Evolutionary conservation across 306 rosid genomes (phyloP), one percentile per base, ranked within the genome.

Genomic region (Rubus idaeus): DNA sequence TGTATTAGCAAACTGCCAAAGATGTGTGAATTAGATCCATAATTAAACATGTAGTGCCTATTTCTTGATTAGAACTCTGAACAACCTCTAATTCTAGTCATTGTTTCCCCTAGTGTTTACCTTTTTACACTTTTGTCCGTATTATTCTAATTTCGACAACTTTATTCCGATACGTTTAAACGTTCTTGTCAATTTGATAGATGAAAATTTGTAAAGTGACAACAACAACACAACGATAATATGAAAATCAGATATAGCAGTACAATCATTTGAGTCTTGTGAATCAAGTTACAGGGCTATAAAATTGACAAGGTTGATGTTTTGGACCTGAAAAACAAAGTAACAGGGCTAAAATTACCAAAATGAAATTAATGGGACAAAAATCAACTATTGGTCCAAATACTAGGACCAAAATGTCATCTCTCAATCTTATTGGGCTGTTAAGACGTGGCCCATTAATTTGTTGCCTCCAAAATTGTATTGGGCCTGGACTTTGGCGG

Each of bases 11-110:
- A 42, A 52, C 68, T 10, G 52, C 60, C 11, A 41, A 55, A n/a
- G n/a, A 21, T 61, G 6, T 57, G 39, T 68, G 50, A 69, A 30
- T 68, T 6, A 45, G 49, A 44, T 18, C 3, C 16, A 56, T 44
- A 4, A 26, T 55, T 51, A 64, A 73, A 10, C 20, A 39, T 68
- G 26, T 65, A 21, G 41, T 51, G 46, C 30, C 39, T 39, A 30
- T 74, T 64, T 56, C 64, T 45, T 61, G 83, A 80, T 74, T 80
- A 65, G 75, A 74, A 69, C 55, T 56, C 73, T 14, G 17, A 80
- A 41, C 83, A 67, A 57, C 35, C 78, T 57, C 37, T 21, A 9
- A 21, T 5, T 57, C 5, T 6, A 56, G 20, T 55, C 11, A 55
- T 55, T 9, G 8, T 8, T 8, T 16, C 30, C 3, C 17, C 1